phyloP scores from a whole-genome alignment of 2,329 filamentous ascomycete species.

The Talaromyces amestolkiae region DNA sequence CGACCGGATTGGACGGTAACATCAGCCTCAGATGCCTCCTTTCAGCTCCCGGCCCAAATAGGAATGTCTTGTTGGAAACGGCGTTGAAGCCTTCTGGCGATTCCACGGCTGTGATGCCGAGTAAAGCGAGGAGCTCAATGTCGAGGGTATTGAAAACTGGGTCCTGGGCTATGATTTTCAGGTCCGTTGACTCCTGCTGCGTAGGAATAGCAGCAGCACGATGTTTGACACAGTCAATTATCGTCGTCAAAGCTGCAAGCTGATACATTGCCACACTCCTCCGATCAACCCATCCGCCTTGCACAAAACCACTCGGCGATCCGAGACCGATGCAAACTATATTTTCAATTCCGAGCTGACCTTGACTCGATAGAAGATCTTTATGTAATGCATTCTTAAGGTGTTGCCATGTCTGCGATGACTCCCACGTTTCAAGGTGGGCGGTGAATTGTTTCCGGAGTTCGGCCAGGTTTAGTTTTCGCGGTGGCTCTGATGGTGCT shows the following conservation, averaged over 20 bases:
- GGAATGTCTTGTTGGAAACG: conserved; percentile 51
- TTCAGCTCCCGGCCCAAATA: conserved; percentile 61
- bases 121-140: conserved; percentile 33
- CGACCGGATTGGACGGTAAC: conserved; percentile 48
- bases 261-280: conserved; percentile 42
- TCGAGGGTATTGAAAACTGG: conserved; percentile 53
- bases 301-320: conserved; percentile 42
- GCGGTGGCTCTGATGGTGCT: conserved; percentile 38
- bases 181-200: background rate
- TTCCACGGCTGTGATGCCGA: conserved; percentile 38
- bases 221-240: conserved; percentile 24
- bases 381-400: conserved; percentile 30
- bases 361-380: background rate
- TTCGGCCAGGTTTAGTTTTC: conserved; percentile 30
- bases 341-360: conserved; percentile 23
- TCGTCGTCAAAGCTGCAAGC: conserved; percentile 37
- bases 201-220: background rate
- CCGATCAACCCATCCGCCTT: conserved; percentile 44
- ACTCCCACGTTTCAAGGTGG: conserved; percentile 23
- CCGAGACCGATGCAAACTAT: conserved; percentile 43
- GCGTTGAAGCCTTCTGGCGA: conserved; percentile 54
- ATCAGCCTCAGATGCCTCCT: conserved; percentile 53
- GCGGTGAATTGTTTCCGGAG: conserved; percentile 32
- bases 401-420: conserved; percentile 20
- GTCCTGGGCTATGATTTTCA: conserved; percentile 48